Conservation (phyloP, 2,329 filamentous ascomycete genomes). For the Xylariomycetidae sp. region DNA sequence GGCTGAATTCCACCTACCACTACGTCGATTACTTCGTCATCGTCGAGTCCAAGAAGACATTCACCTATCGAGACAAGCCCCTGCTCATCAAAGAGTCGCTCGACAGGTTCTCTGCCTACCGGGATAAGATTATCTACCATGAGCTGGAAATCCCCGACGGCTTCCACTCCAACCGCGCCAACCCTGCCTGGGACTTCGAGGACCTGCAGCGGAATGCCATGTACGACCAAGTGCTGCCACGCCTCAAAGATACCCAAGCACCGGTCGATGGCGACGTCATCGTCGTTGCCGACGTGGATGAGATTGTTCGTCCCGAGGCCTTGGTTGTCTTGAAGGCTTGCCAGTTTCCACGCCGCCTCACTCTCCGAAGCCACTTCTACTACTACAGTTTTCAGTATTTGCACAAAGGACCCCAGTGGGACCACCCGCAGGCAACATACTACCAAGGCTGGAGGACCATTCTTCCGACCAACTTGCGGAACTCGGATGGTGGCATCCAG, state of each 20-base stretch:
- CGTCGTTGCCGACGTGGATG: conserved; percentile 55
- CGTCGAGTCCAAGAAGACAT: conserved; percentile 52
- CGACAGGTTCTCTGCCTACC: conserved; percentile 44
- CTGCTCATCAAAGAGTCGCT: conserved; percentile 47
- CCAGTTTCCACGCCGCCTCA: conserved; percentile 45
- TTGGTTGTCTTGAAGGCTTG: conserved; percentile 44
- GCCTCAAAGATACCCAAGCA: conserved; percentile 33
- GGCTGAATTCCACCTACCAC: conserved; percentile 50
- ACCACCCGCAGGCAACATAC: conserved; percentile 54
- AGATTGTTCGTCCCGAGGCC: conserved; percentile 48
- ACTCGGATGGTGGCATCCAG: conserved; percentile 35
- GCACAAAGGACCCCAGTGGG: conserved; percentile 41
- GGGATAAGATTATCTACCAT: conserved; percentile 56
- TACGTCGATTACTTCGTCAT: conserved; percentile 61
- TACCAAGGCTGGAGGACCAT: conserved; percentile 46
- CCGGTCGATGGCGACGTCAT: conserved; percentile 48
- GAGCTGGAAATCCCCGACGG: conserved; percentile 39
- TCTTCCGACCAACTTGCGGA: conserved; percentile 46
- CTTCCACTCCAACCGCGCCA: conserved; percentile 30
- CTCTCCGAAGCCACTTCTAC: conserved; percentile 46
- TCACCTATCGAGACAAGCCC: conserved; percentile 51
- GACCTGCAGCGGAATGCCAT: conserved; percentile 48
- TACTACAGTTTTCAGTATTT: conserved; percentile 54
- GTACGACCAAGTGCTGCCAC: conserved; percentile 49
- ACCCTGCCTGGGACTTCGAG: conserved; percentile 41